Conservation (phyloP, 2,329 filamentous ascomycete genomes). For the Aphanoascus verrucosus region DNA sequence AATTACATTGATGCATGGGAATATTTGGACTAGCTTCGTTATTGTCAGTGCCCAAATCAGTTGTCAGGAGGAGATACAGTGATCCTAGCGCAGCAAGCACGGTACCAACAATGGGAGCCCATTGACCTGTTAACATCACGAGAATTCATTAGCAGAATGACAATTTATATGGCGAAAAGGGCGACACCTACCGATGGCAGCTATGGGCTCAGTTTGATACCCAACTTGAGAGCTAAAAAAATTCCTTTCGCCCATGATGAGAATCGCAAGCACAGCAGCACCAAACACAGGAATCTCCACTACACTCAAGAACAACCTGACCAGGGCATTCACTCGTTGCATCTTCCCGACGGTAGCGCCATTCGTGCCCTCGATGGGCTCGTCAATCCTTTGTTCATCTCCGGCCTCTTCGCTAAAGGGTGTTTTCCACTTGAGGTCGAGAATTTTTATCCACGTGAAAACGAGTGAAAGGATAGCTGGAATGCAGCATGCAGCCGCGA, state of each 20-base stretch:
- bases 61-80: slow-evolving; percentile 43
- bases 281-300: slow-evolving; percentile 51
- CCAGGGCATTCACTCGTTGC: slow-evolving; percentile 32
- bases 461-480: slow-evolving; percentile 52
- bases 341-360: slow-evolving; percentile 44
- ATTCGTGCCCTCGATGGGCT: slow-evolving; percentile 45
- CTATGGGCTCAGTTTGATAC: slow-evolving; percentile 53
- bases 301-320: slow-evolving; percentile 29
- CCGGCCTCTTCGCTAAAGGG: slow-evolving; percentile 28
- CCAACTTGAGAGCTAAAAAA: slow-evolving; percentile 48
- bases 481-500: slow-evolving; percentile 55
- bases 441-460: slow-evolving; percentile 54
- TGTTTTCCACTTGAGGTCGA: slow-evolving; percentile 50
- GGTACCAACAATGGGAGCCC: slow-evolving; percentile 41
- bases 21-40: slow-evolving; percentile 14
- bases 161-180: neutral
- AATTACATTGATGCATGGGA: slow-evolving; percentile 18
- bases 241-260: slow-evolving; percentile 54
- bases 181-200: slow-evolving; percentile 45
- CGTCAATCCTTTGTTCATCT: slow-evolving; percentile 24
- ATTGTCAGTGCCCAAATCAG: slow-evolving; percentile 23
- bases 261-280: slow-evolving; percentile 48
- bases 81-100: slow-evolving; percentile 49
- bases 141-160: neutral
- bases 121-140: slow-evolving; percentile 21